Evolutionary conservation across 495 filamentous ascomycete genomes (phyloP).

Genomic region (Aspergillus heteromorphus): DNA sequence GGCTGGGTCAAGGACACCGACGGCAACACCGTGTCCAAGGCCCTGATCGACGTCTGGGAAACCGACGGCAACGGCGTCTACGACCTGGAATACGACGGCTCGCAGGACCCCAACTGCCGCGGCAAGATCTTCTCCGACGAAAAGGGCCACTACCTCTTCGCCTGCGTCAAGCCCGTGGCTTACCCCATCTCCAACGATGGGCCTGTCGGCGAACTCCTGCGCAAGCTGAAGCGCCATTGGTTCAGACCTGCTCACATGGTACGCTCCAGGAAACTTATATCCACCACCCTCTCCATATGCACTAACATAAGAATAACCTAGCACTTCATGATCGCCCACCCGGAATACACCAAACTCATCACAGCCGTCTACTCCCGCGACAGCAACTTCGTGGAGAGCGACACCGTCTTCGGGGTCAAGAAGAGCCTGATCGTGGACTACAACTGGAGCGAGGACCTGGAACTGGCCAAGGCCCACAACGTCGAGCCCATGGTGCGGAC

Average conservation of each 20-base stretch:
- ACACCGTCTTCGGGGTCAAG: slow-evolving; percentile 84
- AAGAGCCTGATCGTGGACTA: slow-evolving; percentile 65
- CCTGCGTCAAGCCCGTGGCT: slow-evolving; percentile 67
- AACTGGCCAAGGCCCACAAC: slow-evolving; percentile 48
- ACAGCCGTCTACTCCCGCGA: slow-evolving; percentile 65
- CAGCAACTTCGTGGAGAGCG: slow-evolving; percentile 72
- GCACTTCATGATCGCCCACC: slow-evolving; percentile 1
- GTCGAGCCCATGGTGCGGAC: slow-evolving; percentile 21
- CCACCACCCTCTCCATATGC: slow-evolving; percentile 8
- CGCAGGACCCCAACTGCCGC: slow-evolving; percentile 61
- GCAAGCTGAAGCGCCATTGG: slow-evolving; percentile 16
- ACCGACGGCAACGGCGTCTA: slow-evolving; percentile 72
- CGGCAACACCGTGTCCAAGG: slow-evolving; percentile 57
- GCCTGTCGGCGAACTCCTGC: background rate
- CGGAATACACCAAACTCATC: background rate
- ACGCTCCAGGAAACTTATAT: slow-evolving; percentile 62
- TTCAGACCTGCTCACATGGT: slow-evolving; percentile 31
- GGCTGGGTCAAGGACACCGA: slow-evolving; percentile 59
- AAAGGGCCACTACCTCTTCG: slow-evolving; percentile 71
- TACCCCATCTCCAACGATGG: slow-evolving; percentile 77
- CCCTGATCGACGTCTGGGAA: slow-evolving; percentile 80
- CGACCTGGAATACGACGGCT: slow-evolving; percentile 67
- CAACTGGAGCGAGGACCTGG: slow-evolving; percentile 49
- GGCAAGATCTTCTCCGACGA: slow-evolving; percentile 61
- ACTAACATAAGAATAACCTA: background rate